Base-by-base conservation (phyloP, 2,329 filamentous ascomycete species). In the Phaeosphaeria sp. region DNA sequence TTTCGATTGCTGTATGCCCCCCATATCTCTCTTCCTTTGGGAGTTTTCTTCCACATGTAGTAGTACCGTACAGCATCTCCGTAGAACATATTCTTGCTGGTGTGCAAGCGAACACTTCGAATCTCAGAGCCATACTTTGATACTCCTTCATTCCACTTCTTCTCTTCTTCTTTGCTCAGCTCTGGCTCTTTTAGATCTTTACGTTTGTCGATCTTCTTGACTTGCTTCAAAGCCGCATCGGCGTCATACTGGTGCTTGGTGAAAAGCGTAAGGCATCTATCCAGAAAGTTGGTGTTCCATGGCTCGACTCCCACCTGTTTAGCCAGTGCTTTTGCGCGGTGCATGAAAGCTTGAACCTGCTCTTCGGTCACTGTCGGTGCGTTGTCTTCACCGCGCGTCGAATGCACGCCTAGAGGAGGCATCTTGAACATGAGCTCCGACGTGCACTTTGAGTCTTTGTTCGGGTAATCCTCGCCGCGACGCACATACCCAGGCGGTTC, bases 41-140 rank as follows among this genome's bases (percentile, higher is more conserved):
- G 85, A 0, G 92, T 92, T 78, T 98, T 98, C 80, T 99, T 99
- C 95, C 95, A 99, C 64, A 91, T 91, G 75, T 99, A 99, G 78
- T 98, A 99, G 74, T 91, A 96, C 3, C 95, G 91, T 24, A 96
- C 92, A 60, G 97, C 90, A 57, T 92, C 87, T 50, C 89, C 88
- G 60, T 93, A 88, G 42, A 87, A 87, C 66, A 95, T 87, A 0
- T 89, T 91, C 77, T 92, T 93, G 55, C 71, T 75, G 69, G 97
- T 91, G 75, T 97, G 91, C 66, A 91, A 89, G 64, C 89, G 92
- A 58, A 98, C 90, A 47, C 86, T 85, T 64, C 92, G 86, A 68
- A 96, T 87, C 78, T 99, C 95, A 0, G 94, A 97, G 21, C 95
- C 95, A 72, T 90, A 96, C 74, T 95, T 97, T 47, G 86, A 81